Percentiles rank a stretch among this genome's conserved stretches.
phyloP scores from a whole-genome alignment of 2,329 filamentous ascomycete genomes.

The Penicillium aurantiogriseum region DNA sequence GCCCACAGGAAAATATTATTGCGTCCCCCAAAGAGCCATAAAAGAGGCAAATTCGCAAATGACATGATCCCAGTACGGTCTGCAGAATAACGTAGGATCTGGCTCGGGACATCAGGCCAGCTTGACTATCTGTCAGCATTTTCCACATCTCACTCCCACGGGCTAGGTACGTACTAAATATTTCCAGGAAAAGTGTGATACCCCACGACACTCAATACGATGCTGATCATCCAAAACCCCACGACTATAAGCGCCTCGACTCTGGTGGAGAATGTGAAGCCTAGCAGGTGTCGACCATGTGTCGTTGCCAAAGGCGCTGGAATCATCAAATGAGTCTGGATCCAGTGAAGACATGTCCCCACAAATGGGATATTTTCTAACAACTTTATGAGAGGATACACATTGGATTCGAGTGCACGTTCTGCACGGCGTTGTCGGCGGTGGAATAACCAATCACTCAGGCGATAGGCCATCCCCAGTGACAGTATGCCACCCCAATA shows the following conservation, averaged over 20 bases:
- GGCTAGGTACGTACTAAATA: slow-evolving; percentile 43
- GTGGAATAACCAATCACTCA: slow-evolving; percentile 23
- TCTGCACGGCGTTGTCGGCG: slow-evolving; percentile 6
- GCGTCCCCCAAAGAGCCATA: slow-evolving; percentile 66
- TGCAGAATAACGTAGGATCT: slow-evolving; percentile 56
- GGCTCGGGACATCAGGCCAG: slow-evolving; percentile 31
- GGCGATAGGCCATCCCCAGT: slow-evolving; percentile 35
- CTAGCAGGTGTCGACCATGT: slow-evolving; percentile 43
- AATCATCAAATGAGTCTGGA: slow-evolving; percentile 42
- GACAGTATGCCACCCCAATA: slow-evolving; percentile 43
- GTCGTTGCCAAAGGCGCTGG: slow-evolving; percentile 44
- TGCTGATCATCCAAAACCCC: slow-evolving; percentile 47
- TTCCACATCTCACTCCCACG: background rate
- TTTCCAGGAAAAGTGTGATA: slow-evolving; percentile 50
- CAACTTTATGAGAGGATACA: slow-evolving; percentile 1
- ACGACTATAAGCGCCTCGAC: slow-evolving; percentile 48
- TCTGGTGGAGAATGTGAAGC: slow-evolving; percentile 50
- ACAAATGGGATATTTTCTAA: background rate
- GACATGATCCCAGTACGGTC: slow-evolving; percentile 65
- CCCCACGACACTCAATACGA: slow-evolving; percentile 44
- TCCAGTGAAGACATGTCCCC: slow-evolving; percentile 28
- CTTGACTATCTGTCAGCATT: slow-evolving; percentile 18
- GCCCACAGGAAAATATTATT: slow-evolving; percentile 67
- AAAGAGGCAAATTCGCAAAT: slow-evolving; percentile 61
- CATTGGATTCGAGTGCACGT: background rate